Conservation (phyloP, 2,329 filamentous ascomycete genomes). For the Trichoderma sp. region DNA sequence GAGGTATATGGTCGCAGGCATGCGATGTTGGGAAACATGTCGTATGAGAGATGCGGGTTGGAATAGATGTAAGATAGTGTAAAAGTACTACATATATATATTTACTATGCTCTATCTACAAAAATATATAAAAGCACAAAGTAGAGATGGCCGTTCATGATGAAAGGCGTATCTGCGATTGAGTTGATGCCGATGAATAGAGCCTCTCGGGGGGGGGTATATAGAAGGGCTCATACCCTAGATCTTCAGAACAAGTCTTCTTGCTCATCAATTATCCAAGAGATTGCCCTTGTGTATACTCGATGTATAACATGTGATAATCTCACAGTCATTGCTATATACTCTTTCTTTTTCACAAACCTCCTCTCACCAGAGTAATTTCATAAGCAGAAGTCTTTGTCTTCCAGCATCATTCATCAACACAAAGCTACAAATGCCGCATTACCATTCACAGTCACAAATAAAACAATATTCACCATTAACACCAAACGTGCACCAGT, state of each 20-base stretch:
- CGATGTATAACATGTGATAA: background rate
- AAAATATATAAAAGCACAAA: background rate
- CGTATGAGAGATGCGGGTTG: background rate
- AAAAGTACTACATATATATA: constrained; percentile 16
- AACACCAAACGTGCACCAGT: background rate
- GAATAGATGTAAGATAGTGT: constrained; percentile 25
- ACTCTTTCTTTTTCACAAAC: background rate
- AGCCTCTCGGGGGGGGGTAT: background rate
- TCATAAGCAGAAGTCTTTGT: background rate
- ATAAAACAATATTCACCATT: background rate
- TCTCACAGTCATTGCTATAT: background rate
- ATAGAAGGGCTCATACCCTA: background rate
- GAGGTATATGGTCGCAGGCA: background rate
- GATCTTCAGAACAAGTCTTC: background rate
- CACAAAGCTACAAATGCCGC: background rate
- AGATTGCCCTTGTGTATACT: background rate
- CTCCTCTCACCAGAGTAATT: background rate
- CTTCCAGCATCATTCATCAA: background rate
- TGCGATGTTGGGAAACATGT: background rate
- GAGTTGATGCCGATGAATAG: background rate
- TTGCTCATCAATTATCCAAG: background rate
- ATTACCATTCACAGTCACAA: background rate
- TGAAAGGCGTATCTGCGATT: background rate
- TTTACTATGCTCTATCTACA: constrained; percentile 19
- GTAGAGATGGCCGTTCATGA: background rate